Conservation (phyloP, 441 rosid species). For the Gossypium davidsonii region DNA sequence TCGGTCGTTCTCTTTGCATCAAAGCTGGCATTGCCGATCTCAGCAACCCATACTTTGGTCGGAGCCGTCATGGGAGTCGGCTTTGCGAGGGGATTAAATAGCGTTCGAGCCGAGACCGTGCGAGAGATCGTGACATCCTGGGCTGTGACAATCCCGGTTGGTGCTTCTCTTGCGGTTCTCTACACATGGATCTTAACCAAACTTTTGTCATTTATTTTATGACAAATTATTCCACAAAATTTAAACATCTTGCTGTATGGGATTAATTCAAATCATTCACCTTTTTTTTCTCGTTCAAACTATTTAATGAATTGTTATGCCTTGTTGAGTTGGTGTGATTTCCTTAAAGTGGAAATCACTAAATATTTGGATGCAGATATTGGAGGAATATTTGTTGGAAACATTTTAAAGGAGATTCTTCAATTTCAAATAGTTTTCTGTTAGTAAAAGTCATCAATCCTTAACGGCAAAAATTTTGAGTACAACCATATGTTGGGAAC, state of each 20-base stretch:
- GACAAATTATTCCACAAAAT: constrained; percentile 27
- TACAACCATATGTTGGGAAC: neutral
- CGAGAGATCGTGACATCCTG: constrained; percentile 87
- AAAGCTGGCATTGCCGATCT: constrained; percentile 83
- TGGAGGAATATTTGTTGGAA: neutral
- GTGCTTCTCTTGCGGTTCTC: constrained; percentile 67
- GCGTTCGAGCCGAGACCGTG: constrained; percentile 85
- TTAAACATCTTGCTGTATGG: constrained; percentile 24
- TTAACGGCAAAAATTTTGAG: neutral
- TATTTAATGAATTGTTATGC: constrained; percentile 17
- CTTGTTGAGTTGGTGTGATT: constrained; percentile 19
- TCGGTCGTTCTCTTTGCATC: constrained; percentile 89
- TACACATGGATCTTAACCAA: constrained; percentile 88
- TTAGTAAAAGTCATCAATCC: neutral
- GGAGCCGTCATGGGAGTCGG: constrained; percentile 99
- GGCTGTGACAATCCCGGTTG: constrained; percentile 90
- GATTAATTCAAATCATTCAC: constrained; percentile 22
- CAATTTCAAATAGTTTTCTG: neutral
- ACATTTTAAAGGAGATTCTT: neutral
- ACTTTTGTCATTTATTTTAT: constrained; percentile 54
- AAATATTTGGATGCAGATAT: constrained; percentile 10
- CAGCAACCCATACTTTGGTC: constrained; percentile 94
- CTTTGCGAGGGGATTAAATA: constrained; percentile 86
- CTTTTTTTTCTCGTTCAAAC: constrained; percentile 7
- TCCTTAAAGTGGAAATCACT: constrained; percentile 9